These are phyloP conservation scores for Nakazawaea molendinolei DNA, from an alignment of 805 yeast species.

Conservation along the genomic window DNA sequence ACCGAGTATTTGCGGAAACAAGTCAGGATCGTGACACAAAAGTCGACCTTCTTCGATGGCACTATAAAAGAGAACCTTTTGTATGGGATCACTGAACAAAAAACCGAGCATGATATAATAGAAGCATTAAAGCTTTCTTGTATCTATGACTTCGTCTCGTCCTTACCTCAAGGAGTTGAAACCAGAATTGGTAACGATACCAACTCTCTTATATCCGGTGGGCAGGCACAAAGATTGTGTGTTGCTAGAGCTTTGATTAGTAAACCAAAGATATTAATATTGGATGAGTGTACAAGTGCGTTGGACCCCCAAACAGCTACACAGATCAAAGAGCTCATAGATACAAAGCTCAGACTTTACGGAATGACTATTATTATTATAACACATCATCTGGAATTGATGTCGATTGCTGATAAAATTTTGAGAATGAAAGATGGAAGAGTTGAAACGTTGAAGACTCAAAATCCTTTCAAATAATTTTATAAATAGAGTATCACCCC, in stretches of 20 bases:
- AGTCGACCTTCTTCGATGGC: slow-evolving; percentile 66
- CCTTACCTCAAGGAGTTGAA: slow-evolving; percentile 51
- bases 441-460: too few relatives aligned
- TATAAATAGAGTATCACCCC: too few relatives aligned
- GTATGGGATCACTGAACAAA: slow-evolving; percentile 41
- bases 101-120: slow-evolving; percentile 25
- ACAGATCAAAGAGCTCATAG: slow-evolving; percentile 43
- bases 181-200: slow-evolving; percentile 48
- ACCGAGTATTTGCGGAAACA: slow-evolving; percentile 40
- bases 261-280: slow-evolving; percentile 54
- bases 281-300: slow-evolving; percentile 91
- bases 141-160: slow-evolving; percentile 45
- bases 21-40: slow-evolving; percentile 72
- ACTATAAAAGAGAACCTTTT: slow-evolving; percentile 62
- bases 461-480: too few relatives aligned
- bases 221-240: slow-evolving; percentile 82
- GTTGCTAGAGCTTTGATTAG: slow-evolving; percentile 77
- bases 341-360: slow-evolving; percentile 22
- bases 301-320: slow-evolving; percentile 60
- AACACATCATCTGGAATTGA: slow-evolving; percentile 69
- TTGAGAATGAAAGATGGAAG: slow-evolving; percentile 43
- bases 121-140: slow-evolving; percentile 38
- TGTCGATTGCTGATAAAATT: slow-evolving; percentile 47
- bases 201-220: slow-evolving; percentile 63
- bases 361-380: slow-evolving; percentile 47